These are phyloP conservation scores for Blumeriella jaapii DNA, from an alignment of 2,329 filamentous ascomycete genomes.

Conservation along the genomic window DNA sequence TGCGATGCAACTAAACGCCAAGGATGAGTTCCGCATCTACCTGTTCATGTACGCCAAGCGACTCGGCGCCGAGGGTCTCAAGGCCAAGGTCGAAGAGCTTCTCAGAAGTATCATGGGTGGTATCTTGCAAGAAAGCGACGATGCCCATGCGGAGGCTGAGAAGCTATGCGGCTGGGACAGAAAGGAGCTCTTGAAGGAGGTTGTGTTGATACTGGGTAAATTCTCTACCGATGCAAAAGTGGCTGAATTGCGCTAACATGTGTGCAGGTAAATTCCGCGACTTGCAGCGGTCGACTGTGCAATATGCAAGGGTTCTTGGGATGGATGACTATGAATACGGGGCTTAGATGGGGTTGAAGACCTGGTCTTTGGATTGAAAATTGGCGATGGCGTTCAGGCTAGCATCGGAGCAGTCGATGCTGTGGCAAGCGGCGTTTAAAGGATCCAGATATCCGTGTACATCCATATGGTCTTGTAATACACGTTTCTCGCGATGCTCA, in stretches of 20 bases:
- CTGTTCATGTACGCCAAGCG: conserved; percentile 98
- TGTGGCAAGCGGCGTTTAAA: conserved; percentile 3
- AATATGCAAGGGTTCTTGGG: conserved; percentile 77
- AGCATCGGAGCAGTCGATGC: neutral
- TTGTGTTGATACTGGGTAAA: conserved; percentile 85
- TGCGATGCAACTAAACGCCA: conserved; percentile 70
- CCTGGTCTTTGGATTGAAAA: conserved; percentile 1
- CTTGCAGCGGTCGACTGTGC: conserved; percentile 85
- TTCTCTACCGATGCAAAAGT: conserved; percentile 16
- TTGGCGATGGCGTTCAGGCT: conserved; percentile 19
- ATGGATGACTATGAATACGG: conserved; percentile 31
- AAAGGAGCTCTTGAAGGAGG: conserved; percentile 76
- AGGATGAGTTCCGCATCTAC: conserved; percentile 88
- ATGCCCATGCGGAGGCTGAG: conserved; percentile 47
- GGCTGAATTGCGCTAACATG: conserved; percentile 10
- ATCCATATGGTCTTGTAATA: conserved; percentile 5
- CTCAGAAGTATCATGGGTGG: conserved; percentile 72
- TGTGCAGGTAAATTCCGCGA: conserved; percentile 81
- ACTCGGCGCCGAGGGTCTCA: conserved; percentile 77
- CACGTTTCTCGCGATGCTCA: neutral
- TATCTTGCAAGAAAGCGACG: conserved; percentile 45
- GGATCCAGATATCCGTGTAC: conserved; percentile 1
- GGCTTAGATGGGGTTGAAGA: conserved; percentile 7
- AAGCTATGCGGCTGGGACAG: conserved; percentile 85
- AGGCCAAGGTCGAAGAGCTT: conserved; percentile 85